Conservation (phyloP, 2,329 filamentous ascomycete species). For the Thermothelomyces thermophilus region DNA sequence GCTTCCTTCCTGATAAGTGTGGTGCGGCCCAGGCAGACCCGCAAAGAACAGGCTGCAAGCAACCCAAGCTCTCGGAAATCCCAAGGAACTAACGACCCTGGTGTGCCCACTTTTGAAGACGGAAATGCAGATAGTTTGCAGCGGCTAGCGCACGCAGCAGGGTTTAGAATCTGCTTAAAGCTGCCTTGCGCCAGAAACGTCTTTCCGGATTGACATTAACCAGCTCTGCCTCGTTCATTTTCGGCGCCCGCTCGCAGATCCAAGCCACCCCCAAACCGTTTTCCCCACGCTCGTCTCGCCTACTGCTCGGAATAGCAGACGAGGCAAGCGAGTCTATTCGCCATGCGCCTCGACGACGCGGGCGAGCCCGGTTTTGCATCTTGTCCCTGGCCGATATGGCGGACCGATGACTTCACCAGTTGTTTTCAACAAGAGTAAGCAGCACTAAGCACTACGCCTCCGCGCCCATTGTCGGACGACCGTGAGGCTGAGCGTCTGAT, state of each 20-base stretch:
- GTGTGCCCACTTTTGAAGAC: neutral
- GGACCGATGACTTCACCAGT: slow-evolving; percentile 54
- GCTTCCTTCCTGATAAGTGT: neutral
- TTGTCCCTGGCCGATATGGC: slow-evolving; percentile 55
- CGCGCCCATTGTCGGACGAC: neutral
- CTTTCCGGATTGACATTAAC: neutral
- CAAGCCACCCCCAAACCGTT: neutral
- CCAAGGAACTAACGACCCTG: neutral
- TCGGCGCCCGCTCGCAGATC: neutral
- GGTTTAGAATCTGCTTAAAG: neutral
- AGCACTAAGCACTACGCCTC: neutral
- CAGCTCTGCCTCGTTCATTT: neutral
- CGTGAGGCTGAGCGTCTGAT: neutral
- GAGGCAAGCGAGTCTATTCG: slow-evolving; percentile 1
- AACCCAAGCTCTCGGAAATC: too few species aligned
- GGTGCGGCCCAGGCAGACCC: neutral
- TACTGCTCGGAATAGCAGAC: neutral
- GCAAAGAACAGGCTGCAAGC: neutral
- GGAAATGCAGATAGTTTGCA: slow-evolving; percentile 1
- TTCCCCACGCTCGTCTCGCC: neutral
- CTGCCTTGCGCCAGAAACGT: neutral
- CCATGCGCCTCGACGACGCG: slow-evolving; percentile 14
- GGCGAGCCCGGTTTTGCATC: slow-evolving; percentile 44
- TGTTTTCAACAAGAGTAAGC: slow-evolving; percentile 65
- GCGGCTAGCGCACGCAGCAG: neutral